Evolutionary conservation across 2,329 filamentous ascomycete genomes (phyloP), one percentile per base, ranked within the genome.

Genomic region (Chrysosphaeria jannelii): DNA sequence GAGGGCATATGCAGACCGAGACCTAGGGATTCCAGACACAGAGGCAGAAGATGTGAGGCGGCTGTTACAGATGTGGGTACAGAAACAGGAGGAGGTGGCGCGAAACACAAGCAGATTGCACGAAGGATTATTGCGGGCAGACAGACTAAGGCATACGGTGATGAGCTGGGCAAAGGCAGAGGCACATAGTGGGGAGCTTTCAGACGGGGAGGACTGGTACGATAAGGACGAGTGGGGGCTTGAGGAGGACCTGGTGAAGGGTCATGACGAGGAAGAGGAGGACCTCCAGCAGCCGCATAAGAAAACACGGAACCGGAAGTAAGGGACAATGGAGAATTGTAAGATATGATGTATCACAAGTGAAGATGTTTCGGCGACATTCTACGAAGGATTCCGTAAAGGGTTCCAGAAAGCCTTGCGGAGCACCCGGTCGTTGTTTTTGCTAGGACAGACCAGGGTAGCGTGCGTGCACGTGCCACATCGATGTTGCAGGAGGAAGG

Each of bases 131-230:
- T 49, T 78, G 29, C 58, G 59, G 34, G 71, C 71, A 2, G 65
- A 81, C 33, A 56, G 70, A 21, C 54, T 71, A 40, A 57, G 74
- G 14, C 62, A 60, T 34, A 56, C 63, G 11, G 70, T 85, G 3
- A 54, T 68, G 38, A 57, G 60, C 33, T 78, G 70, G 66, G 57
- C 65, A 32, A 75, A 76, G 39, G 67, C 74, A 2, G 74, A 81
- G 44, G 71, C 57, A 12, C 74, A 81, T 35, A 52, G 50, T 24
- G 60, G 63, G 2, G 71, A 79, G 40, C 65, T 85, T 65, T 78
- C 69, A 23, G 75, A 88, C 38, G 72, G 72, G 8, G 75, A 88
- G 47, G 75, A 88, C 39, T 88, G 72, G 70, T 79, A 78, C 37
- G 75, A 88, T 41, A 60, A 59, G 36, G 67, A 75, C 25, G 69